Base-by-base conservation (phyloP, 2,329 filamentous ascomycete species). In the Apiospora koreana region DNA sequence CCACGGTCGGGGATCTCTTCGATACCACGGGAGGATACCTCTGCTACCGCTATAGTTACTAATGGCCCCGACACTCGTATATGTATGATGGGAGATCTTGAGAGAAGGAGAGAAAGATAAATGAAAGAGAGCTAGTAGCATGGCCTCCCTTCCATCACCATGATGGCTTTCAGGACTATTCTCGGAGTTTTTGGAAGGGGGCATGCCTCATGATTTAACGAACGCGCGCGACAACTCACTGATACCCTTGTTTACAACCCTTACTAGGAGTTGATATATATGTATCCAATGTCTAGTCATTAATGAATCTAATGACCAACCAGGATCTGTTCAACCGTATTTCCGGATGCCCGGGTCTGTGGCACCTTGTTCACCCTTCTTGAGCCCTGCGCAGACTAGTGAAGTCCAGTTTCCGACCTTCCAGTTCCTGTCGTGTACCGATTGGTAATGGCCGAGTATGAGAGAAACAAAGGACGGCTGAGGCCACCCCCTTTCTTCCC, bases 41-140 rank as follows among this genome's bases (percentile, higher is more conserved):
- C 12, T 80, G 78, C 71, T 80, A 80, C 73, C 75, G 76, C 16
- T 80, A 80, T 69, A 74, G 79, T 69, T 77, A 77, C 48, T 80
- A 77, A 45, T 25, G 16, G 23, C 45, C 10, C 4, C 18, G 14
- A 18, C 3, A 8, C 21, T 14, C 6, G 18, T 35, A 25, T 31
- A 35, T 65, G 31, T 23, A 12, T 23, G 31, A 18, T 38, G 58
- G 31, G 10, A 21, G 38, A 62, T 62, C 9, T 2, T 4, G 25
- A 16, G 8, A 43, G 41, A 54, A 5, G 10, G 25, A 31, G 14
- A n/a, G n/a, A n/a, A n/a, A n/a, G n/a, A n/a, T n/a, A n/a, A n/a
- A 28, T 54, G 14, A 31, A 16, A 4, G 48, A 14, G 6, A 14
- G 5, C 48, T 43, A 12, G 14, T 1, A 16, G 41, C 43, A 46